These are phyloP conservation scores for Hibiscus tridactylites DNA, from an alignment of 345 rosid genomes.

Conservation along the genomic window DNA sequence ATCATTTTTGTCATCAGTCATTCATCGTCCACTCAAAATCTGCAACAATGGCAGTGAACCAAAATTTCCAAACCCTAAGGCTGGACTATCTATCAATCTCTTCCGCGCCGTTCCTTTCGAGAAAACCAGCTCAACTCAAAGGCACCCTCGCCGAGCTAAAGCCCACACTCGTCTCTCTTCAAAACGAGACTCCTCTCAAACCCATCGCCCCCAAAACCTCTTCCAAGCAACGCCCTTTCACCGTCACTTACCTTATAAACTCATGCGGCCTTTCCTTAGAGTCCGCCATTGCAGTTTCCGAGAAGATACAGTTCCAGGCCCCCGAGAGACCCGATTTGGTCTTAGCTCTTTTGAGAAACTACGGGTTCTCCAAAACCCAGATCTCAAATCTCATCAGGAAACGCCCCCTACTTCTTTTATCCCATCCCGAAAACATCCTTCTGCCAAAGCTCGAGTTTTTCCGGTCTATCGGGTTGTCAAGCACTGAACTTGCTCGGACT, in stretches of 20 bases:
- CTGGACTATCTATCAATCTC: background rate
- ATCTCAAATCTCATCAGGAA: conserved; percentile 27
- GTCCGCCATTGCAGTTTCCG: conserved; percentile 20
- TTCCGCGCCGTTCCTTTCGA: background rate
- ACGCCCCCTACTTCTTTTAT: conserved; percentile 27
- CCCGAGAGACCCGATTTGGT: conserved; percentile 28
- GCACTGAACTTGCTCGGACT: conserved; percentile 19
- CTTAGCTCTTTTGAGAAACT: conserved; percentile 25
- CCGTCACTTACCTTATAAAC: conserved; percentile 27
- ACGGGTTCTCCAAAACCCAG: conserved; percentile 30
- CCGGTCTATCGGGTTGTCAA: conserved; percentile 28
- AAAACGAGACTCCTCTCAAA: background rate
- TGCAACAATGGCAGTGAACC: conserved; percentile 4
- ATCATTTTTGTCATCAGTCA: background rate
- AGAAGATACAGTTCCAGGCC: conserved; percentile 22
- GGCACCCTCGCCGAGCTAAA: background rate
- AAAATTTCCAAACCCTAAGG: background rate
- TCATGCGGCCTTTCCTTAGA: conserved; percentile 40
- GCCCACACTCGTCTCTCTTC: conserved; percentile 17
- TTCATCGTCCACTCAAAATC: background rate
- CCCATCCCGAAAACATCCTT: conserved; percentile 23
- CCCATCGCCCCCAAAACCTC: conserved; percentile 11
- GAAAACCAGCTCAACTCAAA: background rate
- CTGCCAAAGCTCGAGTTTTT: conserved; percentile 38
- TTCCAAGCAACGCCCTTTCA: conserved; percentile 20